phyloP scores from a whole-genome alignment of 2,329 filamentous ascomycete species.

The Monilinia fructigena region DNA sequence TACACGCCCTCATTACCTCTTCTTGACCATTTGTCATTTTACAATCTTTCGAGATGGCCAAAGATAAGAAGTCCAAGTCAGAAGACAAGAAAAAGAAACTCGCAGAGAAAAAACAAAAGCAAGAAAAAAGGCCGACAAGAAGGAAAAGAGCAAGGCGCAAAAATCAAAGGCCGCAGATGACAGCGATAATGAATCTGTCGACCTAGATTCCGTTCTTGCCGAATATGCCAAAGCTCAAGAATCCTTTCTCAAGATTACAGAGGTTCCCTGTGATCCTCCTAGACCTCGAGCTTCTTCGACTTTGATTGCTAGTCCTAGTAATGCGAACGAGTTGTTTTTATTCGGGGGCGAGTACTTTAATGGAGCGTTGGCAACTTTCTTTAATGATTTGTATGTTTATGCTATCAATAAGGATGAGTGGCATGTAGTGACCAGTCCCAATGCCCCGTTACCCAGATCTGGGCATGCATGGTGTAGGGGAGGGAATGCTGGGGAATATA shows the following conservation, averaged over 20 bases:
- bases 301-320: conserved; percentile 79
- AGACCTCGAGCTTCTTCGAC: conserved; percentile 76
- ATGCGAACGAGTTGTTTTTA: conserved; percentile 82
- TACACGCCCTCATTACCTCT: too few species aligned
- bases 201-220: conserved; percentile 88
- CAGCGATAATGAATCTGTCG: conserved; percentile 87
- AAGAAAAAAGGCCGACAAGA: conserved; percentile 88
- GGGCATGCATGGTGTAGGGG: conserved; percentile 95
- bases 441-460: conserved; percentile 83
- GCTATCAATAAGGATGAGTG: conserved; percentile 85
- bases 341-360: conserved; percentile 98
- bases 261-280: conserved; percentile 71
- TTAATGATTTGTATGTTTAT: conserved; percentile 66
- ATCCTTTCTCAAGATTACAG: conserved; percentile 89
- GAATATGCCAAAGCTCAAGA: conserved; percentile 93
- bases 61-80: conserved; percentile 50
- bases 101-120: conserved; percentile 70
- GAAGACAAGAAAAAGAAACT: conserved; percentile 54
- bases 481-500: conserved; percentile 82
- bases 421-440: conserved; percentile 86
- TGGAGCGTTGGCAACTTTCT: conserved; percentile 75
- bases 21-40: too few species aligned
- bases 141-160: conserved; percentile 67
- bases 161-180: conserved; percentile 70
- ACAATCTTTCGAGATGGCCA: conserved; percentile 42